Evolutionary conservation across 116 monocot genomes (phyloP).

Genomic region (Iris pallida): DNA sequence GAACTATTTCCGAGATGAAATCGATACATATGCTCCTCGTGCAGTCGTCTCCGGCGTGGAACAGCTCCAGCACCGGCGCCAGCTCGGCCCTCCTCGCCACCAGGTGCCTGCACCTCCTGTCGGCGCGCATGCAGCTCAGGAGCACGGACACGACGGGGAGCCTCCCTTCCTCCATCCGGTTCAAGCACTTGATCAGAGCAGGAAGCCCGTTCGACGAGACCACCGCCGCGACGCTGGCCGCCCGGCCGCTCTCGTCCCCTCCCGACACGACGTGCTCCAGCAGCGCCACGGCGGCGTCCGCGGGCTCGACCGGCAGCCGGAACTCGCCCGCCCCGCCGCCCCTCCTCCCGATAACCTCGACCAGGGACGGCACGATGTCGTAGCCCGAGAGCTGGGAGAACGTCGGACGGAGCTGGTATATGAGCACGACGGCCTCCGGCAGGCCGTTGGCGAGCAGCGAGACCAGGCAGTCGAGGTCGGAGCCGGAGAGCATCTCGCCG

Average conservation of each 20-base stretch:
- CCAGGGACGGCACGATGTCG: slow-evolving; percentile 29
- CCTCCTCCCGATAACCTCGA: slow-evolving; percentile 34
- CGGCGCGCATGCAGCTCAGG: slow-evolving; percentile 43
- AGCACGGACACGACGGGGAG: slow-evolving; percentile 35
- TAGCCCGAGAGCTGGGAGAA: slow-evolving; percentile 32
- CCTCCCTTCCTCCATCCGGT: slow-evolving; percentile 33
- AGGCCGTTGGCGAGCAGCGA: slow-evolving; percentile 40
- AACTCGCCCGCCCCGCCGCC: slow-evolving; percentile 18
- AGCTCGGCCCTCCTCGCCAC: slow-evolving; percentile 37
- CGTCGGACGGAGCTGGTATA: slow-evolving; percentile 30
- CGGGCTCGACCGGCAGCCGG: slow-evolving; percentile 29
- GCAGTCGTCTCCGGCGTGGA: slow-evolving; percentile 43
- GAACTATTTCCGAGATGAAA: slow-evolving; percentile 39
- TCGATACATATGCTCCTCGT: slow-evolving; percentile 39
- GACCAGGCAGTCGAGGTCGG: slow-evolving; percentile 30
- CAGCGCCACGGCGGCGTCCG: slow-evolving; percentile 32
- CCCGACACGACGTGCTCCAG: slow-evolving; percentile 35
- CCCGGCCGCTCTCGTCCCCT: slow-evolving; percentile 31
- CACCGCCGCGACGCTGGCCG: slow-evolving; percentile 27
- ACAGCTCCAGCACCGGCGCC: slow-evolving; percentile 44
- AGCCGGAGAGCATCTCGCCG: slow-evolving; percentile 19
- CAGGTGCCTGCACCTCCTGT: slow-evolving; percentile 34
- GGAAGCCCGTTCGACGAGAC: slow-evolving; percentile 38
- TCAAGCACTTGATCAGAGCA: slow-evolving; percentile 34
- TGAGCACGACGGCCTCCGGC: slow-evolving; percentile 33